phyloP scores from a whole-genome alignment of 768 basidiomycete species.

The Hysterangium stoloniferum region DNA sequence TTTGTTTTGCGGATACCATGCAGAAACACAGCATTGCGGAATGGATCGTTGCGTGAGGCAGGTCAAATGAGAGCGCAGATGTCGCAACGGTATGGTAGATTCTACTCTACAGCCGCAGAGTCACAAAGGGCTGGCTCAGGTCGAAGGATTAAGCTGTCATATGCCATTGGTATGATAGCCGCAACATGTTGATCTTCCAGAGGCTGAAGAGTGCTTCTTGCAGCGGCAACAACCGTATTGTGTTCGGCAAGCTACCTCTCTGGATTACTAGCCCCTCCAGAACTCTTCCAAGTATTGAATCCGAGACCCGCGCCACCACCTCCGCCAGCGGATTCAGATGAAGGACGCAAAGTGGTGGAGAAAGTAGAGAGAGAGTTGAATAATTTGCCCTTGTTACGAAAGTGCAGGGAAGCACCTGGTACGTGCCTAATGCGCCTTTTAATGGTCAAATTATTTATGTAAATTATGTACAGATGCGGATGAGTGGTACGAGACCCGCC shows the following conservation, averaged over 20 bases:
- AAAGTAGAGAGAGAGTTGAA: constrained; percentile 65
- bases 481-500: constrained; percentile 73
- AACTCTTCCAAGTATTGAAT: constrained; percentile 56
- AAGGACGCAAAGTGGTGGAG: constrained; percentile 48
- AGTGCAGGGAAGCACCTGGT: constrained; percentile 36
- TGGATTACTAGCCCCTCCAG: constrained; percentile 68
- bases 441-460: neutral
- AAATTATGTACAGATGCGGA: constrained; percentile 31
- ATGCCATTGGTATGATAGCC: neutral
- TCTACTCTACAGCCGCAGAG: neutral
- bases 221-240: constrained; percentile 2
- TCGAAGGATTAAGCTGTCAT: constrained; percentile 1
- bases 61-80: no score
- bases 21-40: neutral
- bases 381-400: constrained; percentile 47
- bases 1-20: neutral
- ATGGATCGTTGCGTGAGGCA: no score
- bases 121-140: neutral
- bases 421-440: neutral
- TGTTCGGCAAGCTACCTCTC: constrained; percentile 31
- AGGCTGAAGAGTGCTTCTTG: neutral
- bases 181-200: no score
- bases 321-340: constrained; percentile 43
- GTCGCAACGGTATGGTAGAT: neutral
- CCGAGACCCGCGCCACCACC: constrained; percentile 75